Evolutionary conservation across 441 rosid species (phyloP).

Genomic region (Populus hybrid): DNA sequence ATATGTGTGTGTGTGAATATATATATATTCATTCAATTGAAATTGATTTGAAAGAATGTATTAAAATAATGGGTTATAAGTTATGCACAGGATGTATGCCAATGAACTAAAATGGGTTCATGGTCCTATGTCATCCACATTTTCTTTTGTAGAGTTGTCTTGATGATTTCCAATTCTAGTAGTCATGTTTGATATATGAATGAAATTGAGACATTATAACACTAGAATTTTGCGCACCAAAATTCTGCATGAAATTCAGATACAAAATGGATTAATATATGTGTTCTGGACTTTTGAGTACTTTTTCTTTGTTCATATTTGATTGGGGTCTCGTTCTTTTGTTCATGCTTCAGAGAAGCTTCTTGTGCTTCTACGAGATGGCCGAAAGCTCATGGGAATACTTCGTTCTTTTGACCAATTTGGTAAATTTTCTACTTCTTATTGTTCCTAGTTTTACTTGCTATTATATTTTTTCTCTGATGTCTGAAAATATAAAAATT

Average conservation of each 20-base stretch:
- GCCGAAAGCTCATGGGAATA: slow-evolving; percentile 81
- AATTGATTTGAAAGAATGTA: neutral
- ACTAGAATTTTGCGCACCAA: neutral
- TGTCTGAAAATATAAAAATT: slow-evolving; percentile 4
- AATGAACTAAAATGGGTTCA: neutral
- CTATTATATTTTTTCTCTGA: neutral
- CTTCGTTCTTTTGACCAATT: slow-evolving; percentile 97
- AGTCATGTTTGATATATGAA: neutral
- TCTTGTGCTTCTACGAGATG: slow-evolving; percentile 90
- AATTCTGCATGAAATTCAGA: neutral
- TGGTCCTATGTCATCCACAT: neutral
- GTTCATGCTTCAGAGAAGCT: slow-evolving; percentile 62
- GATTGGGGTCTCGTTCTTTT: slow-evolving; percentile 10
- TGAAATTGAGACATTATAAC: neutral
- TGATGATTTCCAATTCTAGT: neutral
- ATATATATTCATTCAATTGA: neutral
- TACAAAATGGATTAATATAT: neutral
- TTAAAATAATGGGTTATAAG: neutral
- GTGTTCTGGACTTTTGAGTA: neutral
- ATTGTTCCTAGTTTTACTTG: neutral
- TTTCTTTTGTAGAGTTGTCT: neutral
- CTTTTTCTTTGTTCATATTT: neutral
- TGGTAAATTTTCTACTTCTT: slow-evolving; percentile 37
- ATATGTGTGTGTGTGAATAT: no score
- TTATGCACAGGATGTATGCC: neutral